Conservation (phyloP, 768 basidiomycete species). For the Fistulinella prunicolor region DNA sequence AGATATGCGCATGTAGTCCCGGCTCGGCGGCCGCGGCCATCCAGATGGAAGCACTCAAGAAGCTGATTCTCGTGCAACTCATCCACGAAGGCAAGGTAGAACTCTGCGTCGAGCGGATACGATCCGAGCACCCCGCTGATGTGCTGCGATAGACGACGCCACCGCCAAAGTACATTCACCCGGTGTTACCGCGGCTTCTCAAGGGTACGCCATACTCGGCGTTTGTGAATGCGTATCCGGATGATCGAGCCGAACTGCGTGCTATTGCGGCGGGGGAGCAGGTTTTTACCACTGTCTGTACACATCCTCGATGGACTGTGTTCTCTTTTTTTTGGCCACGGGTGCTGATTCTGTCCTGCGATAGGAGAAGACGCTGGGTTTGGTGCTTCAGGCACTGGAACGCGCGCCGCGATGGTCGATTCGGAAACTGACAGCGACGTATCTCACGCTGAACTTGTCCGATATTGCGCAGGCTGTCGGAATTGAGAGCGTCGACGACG, state of each 20-base stretch:
- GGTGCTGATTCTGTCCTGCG: conserved; percentile 5
- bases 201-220: conserved; percentile 64
- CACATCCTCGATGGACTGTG: background rate
- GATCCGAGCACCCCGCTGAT: background rate
- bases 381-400: conserved; percentile 62
- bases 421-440: conserved; percentile 78
- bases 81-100: conserved; percentile 72
- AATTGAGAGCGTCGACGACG: conserved; percentile 48
- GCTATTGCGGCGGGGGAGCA: conserved; percentile 54
- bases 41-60: conserved; percentile 87
- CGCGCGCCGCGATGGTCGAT: conserved; percentile 77
- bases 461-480: conserved; percentile 60
- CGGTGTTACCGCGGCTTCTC: conserved; percentile 53
- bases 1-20: conserved; percentile 69
- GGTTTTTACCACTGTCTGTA: conserved; percentile 51
- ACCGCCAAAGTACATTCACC: conserved; percentile 74
- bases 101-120: background rate
- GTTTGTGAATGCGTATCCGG: conserved; percentile 67
- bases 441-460: conserved; percentile 68
- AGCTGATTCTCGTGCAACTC: conserved; percentile 73
- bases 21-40: conserved; percentile 58
- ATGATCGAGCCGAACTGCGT: conserved; percentile 43
- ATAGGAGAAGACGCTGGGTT: conserved; percentile 72
- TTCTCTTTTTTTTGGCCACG: background rate
- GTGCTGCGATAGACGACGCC: conserved; percentile 28